Base-by-base conservation (phyloP, 2,329 filamentous ascomycete genomes). In the Exophiala viscosa region DNA sequence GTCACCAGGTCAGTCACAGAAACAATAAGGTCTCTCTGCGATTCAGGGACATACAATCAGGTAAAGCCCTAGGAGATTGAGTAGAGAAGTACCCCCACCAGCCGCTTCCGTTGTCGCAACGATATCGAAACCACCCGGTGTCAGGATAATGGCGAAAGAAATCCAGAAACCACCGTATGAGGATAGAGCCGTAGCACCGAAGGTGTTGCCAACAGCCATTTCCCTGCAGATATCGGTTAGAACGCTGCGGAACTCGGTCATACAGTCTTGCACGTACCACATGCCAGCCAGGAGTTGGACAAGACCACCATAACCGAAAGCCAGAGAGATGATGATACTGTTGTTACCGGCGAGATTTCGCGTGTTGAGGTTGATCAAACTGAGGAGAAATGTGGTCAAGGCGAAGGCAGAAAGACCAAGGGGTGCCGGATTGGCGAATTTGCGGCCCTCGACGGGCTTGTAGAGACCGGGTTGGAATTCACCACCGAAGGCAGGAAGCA, bases 91-190 rank as follows among this genome's bases (percentile, higher is more conserved):
- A 1, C 50, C 52, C 5, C 60, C 65, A 9, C 60, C 60, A 3
- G 55, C 56, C 1, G 54, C 62, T 14, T 50, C 76, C 62, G 62
- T 73, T 61, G 75, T 77, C 34, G 69, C 69, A 15, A 75, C 71
- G 52, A 89, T 83, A 43, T 80, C 69, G 73, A 87, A 90, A 10
- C 79, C 78, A 58, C 79, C 79, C 1, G 80, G 87, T 2, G 86
- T 88, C 57, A 87, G 71, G 48, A 91, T 77, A 63, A 91, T 85
- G 57, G 76, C 87, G 64, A 88, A 87, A 10, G 77, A 76, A 65
- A 92, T 81, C 88, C 88, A 92, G 79, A 92, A 92, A 58, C 87
- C 87, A 62, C 88, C 88, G 66, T 88, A 92, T 0, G 87, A 91
- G 8, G 86, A 88, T 52, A 92, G 74, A 15, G 88, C 87, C 18